Base-by-base conservation (phyloP, 495 filamentous ascomycete species). In the Aspergillus wentii region DNA sequence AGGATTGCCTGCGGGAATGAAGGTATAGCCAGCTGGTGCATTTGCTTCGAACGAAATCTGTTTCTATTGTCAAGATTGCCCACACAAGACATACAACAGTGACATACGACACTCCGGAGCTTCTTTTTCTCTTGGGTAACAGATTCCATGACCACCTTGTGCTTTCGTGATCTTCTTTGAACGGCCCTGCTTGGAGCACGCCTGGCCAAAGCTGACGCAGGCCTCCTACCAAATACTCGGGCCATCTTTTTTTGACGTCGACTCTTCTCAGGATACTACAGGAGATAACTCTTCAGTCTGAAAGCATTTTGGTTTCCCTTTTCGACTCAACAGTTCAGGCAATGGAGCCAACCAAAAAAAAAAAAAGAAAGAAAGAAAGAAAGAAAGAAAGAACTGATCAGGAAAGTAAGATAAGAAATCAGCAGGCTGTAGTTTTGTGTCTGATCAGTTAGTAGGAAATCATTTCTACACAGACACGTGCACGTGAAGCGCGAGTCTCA, bases 1-100 rank as follows among this genome's bases (percentile, higher is more conserved):
- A 0, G 86, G 86, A 51, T 86, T 80, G 16, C 89, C 89, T 35
- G 80, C 75, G n/a, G 86, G 82, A 38, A 95, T 80, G 53, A 89
- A 94, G 17, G 79, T 82, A 46, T 86, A 94, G 5, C 86, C 87
- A n/a, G 70, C 73, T 2, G 88, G 88, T 17, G 87, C 66, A 52
- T 66, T 57, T 11, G 65, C 61, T 38, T 70, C 66, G 34, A 73
- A 68, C 17, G 59, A 70, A 40, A 75, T 62, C 72, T 76, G 47
- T 19, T 17, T 18, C 19, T 11, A 38, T 30, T 33, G 44, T 66
- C 44, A 57, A 52, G 46, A 44, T 40, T 23, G 33, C 51, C 17
- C 17, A 39, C 10, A 22, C 13, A 13, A 10, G 17, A 28, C 8
- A 41, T 11, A 29, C 41, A 31, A 31, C 31, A 30, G 20, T 17